Percentiles rank a stretch among this genome's conserved stretches.
phyloP scores from a whole-genome alignment of 192 early-diverging fungal species.

The Podila epicladia region DNA sequence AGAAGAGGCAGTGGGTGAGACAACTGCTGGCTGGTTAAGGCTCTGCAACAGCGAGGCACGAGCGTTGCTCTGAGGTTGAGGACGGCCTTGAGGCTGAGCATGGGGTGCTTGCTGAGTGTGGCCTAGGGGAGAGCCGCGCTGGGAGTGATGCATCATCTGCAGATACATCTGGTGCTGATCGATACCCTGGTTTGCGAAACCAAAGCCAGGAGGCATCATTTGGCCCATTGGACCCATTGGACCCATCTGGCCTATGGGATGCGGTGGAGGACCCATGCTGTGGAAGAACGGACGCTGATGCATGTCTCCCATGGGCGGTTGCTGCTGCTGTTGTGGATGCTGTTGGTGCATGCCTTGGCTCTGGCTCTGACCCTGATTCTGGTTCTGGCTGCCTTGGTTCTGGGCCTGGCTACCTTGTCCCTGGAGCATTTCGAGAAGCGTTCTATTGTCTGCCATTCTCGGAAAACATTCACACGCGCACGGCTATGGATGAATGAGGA shows the following conservation, averaged over 20 bases:
- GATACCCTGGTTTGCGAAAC: constrained; percentile 18
- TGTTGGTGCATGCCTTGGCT: constrained; percentile 2
- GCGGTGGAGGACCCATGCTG: constrained; percentile 29
- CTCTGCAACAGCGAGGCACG: constrained; percentile 45
- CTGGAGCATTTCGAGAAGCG: constrained; percentile 51
- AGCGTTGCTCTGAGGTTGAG: constrained; percentile 39
- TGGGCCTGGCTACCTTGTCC: constrained; percentile 17
- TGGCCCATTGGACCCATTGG: constrained; percentile 28
- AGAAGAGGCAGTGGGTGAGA: constrained; percentile 21
- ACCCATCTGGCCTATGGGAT: constrained; percentile 27
- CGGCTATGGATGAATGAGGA: constrained; percentile 1
- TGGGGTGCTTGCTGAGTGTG: constrained; percentile 16
- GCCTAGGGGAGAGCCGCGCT: constrained; percentile 23
- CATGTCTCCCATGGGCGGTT: constrained; percentile 8
- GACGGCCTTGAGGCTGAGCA: constrained; percentile 23
- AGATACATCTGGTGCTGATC: constrained; percentile 41
- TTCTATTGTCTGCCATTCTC: constrained; percentile 40
- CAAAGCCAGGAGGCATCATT: constrained; percentile 44
- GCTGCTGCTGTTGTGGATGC: constrained; percentile 16
- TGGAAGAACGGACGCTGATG: constrained; percentile 19
- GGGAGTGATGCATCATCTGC: constrained; percentile 30
- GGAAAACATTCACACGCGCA: not conserved
- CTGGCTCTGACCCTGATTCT: not conserved
- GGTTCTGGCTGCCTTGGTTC: constrained; percentile 1
- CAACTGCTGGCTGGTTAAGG: constrained; percentile 37